Evolutionary conservation across 257 asterid species (phyloP).

Genomic region (Ballota nigra): DNA sequence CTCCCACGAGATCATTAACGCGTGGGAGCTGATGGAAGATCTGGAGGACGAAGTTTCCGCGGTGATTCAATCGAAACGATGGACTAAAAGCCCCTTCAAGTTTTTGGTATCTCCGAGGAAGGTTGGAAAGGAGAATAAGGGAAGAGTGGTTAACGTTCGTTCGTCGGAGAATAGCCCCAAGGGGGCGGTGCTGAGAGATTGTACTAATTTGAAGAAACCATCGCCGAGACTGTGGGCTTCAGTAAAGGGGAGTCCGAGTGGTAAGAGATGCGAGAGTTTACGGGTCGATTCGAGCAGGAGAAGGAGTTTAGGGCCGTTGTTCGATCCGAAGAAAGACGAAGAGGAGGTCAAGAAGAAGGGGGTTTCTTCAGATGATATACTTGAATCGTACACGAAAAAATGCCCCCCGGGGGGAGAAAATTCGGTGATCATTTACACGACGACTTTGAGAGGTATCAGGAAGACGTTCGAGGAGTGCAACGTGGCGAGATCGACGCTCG

Average conservation of each 20-base stretch:
- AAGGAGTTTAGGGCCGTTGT: conserved; percentile 62
- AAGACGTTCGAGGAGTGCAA: conserved; percentile 94
- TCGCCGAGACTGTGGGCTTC: conserved; percentile 62
- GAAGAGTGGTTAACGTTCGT: neutral
- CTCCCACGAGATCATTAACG: conserved; percentile 59
- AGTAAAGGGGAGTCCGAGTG: conserved; percentile 50
- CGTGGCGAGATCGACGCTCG: conserved; percentile 52
- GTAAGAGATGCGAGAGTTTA: conserved; percentile 37
- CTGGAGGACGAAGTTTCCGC: conserved; percentile 63
- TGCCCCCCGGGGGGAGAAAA: conserved; percentile 77
- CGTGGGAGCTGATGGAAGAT: conserved; percentile 97
- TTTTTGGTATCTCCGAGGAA: conserved; percentile 72
- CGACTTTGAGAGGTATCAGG: conserved; percentile 81
- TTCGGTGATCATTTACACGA: conserved; percentile 58
- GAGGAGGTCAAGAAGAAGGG: conserved; percentile 12
- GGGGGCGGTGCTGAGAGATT: conserved; percentile 29
- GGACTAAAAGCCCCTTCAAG: conserved; percentile 69
- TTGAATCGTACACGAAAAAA: conserved; percentile 36
- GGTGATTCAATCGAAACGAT: conserved; percentile 37
- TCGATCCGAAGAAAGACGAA: conserved; percentile 65
- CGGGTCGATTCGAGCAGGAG: conserved; percentile 45
- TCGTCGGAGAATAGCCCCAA: conserved; percentile 57
- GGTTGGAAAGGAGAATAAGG: conserved; percentile 56
- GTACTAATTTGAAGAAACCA: conserved; percentile 37
- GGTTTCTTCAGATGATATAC: conserved; percentile 13